Evolutionary conservation across 2,329 filamentous ascomycete species (phyloP), one percentile per base, ranked within the genome.

Genomic region (Amauroascus verrucosus): DNA sequence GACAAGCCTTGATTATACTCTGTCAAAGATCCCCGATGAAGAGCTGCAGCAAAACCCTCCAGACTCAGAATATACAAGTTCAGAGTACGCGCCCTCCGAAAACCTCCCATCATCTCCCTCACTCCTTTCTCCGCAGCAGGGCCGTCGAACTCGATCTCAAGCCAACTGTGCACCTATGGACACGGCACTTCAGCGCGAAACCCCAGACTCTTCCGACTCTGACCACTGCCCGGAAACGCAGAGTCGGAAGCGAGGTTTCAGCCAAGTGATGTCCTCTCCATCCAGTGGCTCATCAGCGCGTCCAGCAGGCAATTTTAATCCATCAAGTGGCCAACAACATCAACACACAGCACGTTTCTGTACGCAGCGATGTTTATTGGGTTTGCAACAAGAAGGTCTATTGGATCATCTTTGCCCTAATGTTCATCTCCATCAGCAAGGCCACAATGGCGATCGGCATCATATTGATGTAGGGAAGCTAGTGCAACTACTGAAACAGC

Each of bases 341-440:
- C 22, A 9, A 26, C 50, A 56, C 20, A 44, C 32, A 7, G 28
- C 14, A 8, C 6, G 11, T 1, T 56, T 56, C 40, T 57, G 56
- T 18, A 57, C 54, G 20, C 56, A 57, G 18, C 28, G 33, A 14
- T 57, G 56, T 35, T 30, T 57, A 11, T 41, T 57, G 0, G 53
- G 56, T 13, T 37, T 57, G 14, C 28, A 47, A 28, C 33, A 47
- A 16, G 46, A 64, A 16, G 54, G 54, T 8, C 4, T 55, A 0
- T 63, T 72, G 5, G 67, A 72, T 53, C 16, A 52, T 26, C n/a
- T 48, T 1, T 72, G 70, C 59, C 71, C 67, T 0, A 74, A 74
- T 54, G 58, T 67, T 1, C 53, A 41, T 7, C 56, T 64, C 50
- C 70, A 75, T 58, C 57, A 59, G 24, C 32, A 20, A 14, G 35